Evolutionary conservation across 208 protist genomes (phyloP), one percentile per base, ranked within the genome.

Genomic region (Phytomonas francai): DNA sequence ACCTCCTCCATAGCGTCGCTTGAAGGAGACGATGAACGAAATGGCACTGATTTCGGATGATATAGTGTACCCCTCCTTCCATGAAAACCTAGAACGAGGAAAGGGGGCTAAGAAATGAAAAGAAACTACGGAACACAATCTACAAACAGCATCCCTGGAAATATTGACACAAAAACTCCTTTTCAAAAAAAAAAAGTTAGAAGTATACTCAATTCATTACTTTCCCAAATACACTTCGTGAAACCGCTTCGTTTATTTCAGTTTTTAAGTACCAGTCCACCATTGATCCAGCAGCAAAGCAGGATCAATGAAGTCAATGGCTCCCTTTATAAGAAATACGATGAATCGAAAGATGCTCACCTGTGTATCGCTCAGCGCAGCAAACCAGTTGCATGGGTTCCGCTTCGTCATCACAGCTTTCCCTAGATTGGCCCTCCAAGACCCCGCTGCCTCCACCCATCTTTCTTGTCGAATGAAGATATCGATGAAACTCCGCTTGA

Each of bases 321-420:
- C 22, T 66, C 30, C 14, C 25, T 30, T 31, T 42, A 56, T 66
- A 66, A 1, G 62, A 31, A 33, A 93, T 79, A 36, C 89, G 86
- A 49, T 87, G 70, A 30, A 95, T 74, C 32, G 78, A 84, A 32
- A 95, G 67, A 68, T 95, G 80, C 39, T 95, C 87, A 2, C 90
- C 90, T 0, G 90, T 95, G 77, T 92, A 95, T 16, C 90, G 90
- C 28, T 83, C 73, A 6, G 78, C 78, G 14, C 88, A 81, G 22
- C 77, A 59, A 12, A 62, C 66, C 45, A 83, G 30, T 25, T 80
- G 62, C 42, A 89, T 56, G 28, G 77, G 67, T 16, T 62, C 71
- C 27, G 66, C 51, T 66, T 36, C 49, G 58, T 30, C 22, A 31
- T 39, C 57, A 65, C 19, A 34, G 3, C 28, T 27, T n/a, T 61